A percentile compares a stretch with the other conserved stretches of the same genome.
These are phyloP conservation scores for Wickerhamiella nectarea DNA, from an alignment of 805 yeast species.

Conservation along the genomic window DNA sequence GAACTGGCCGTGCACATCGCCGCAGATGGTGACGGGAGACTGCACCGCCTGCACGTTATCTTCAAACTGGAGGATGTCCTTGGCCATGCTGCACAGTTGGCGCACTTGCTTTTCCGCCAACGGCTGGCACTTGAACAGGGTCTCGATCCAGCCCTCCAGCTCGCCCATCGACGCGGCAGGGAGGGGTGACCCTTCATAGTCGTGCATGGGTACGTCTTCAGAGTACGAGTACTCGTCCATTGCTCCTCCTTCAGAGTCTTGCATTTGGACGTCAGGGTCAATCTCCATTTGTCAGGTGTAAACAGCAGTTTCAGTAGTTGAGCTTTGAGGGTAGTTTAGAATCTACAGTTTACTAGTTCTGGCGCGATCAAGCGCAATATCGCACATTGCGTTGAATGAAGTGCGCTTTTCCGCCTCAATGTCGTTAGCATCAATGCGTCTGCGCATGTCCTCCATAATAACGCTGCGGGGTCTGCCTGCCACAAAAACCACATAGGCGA, in stretches of 20 bases:
- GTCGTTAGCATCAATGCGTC: conserved; percentile 44
- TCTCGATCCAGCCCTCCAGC: conserved; percentile 83
- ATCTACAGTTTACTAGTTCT: too few species aligned
- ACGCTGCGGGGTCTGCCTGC: conserved; percentile 60
- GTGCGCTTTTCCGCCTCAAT: conserved; percentile 42
- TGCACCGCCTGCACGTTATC: conserved; percentile 90
- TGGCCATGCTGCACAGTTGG: conserved; percentile 76
- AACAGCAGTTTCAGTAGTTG: too few species aligned
- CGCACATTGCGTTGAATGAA: conserved; percentile 83
- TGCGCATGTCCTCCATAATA: conserved; percentile 49
- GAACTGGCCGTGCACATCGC: conserved; percentile 95
- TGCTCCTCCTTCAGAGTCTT: conserved; percentile 19
- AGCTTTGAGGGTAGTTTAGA: too few species aligned
- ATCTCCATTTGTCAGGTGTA: conserved; percentile 22
- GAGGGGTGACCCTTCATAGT: conserved; percentile 7
- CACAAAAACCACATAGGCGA: conserved; percentile 78
- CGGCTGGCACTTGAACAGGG: conserved; percentile 70
- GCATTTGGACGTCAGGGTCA: conserved; percentile 30
- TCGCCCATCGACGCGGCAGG: conserved; percentile 45
- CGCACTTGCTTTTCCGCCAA: conserved; percentile 69
- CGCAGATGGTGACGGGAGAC: conserved; percentile 94
- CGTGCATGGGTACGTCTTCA: conserved; percentile 7
- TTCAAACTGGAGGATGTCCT: conserved; percentile 79
- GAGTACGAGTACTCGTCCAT: conserved; percentile 8
- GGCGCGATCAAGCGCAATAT: conserved; percentile 68